Conservation (phyloP, 2,329 filamentous ascomycete species). For the Venturia nashicola region DNA sequence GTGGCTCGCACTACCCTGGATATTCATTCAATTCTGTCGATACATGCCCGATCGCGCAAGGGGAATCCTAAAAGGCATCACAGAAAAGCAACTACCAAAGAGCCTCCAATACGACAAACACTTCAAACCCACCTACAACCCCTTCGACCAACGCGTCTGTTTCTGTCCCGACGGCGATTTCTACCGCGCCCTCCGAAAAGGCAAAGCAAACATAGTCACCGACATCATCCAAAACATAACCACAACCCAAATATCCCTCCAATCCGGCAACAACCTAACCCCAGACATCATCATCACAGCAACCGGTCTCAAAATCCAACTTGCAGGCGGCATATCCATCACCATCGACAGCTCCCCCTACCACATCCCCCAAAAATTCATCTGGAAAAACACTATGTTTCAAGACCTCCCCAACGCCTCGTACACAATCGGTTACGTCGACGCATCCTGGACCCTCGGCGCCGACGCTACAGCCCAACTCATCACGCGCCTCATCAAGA, state of each 20-base stretch:
- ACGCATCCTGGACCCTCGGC: slow-evolving; percentile 50
- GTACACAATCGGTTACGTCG: slow-evolving; percentile 47
- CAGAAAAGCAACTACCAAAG: slow-evolving; percentile 39
- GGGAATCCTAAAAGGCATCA: slow-evolving; percentile 32
- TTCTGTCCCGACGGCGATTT: slow-evolving; percentile 51
- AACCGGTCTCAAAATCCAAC: slow-evolving; percentile 45
- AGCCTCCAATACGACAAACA: slow-evolving; percentile 28
- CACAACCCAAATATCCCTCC: slow-evolving; percentile 35
- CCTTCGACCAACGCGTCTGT: slow-evolving; percentile 64
- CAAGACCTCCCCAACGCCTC: slow-evolving; percentile 49
- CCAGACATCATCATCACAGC: slow-evolving; percentile 52
- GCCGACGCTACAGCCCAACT: slow-evolving; percentile 41
- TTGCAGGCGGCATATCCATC: slow-evolving; percentile 42
- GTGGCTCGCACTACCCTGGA: slow-evolving; percentile 35
- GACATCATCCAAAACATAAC: slow-evolving; percentile 41
- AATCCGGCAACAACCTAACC: slow-evolving; percentile 21
- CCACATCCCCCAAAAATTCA: slow-evolving; percentile 36
- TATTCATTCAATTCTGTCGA: slow-evolving; percentile 38
- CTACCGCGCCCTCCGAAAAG: slow-evolving; percentile 37
- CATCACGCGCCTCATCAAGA: slow-evolving; percentile 37
- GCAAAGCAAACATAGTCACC: slow-evolving; percentile 42
- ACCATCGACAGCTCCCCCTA: slow-evolving; percentile 39
- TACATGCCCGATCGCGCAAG: slow-evolving; percentile 40
- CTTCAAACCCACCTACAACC: slow-evolving; percentile 35
- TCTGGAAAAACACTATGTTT: slow-evolving; percentile 51